phyloP scores from a whole-genome alignment of 345 rosid species.

The thale cress (Arabidopsis thaliana) region DNA sequence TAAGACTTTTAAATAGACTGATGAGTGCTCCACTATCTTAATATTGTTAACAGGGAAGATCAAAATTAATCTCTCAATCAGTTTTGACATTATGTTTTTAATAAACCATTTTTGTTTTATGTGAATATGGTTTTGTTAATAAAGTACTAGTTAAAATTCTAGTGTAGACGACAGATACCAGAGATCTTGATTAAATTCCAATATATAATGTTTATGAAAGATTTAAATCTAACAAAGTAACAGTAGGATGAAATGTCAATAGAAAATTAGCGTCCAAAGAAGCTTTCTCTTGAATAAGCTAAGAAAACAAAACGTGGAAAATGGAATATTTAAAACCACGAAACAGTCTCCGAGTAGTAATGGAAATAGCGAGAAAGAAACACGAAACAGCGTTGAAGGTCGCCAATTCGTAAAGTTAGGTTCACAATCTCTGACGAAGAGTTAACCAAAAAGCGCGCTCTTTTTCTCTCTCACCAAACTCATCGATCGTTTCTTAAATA shows the following conservation, averaged over 20 bases:
- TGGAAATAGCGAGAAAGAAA: not conserved
- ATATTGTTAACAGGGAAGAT: not conserved
- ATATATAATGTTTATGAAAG: too few relatives aligned
- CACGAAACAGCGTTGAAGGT: constrained; percentile 33
- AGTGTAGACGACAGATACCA: too few relatives aligned
- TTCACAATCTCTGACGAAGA: constrained; percentile 27
- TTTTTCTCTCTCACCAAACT: constrained; percentile 20
- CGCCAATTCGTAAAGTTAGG: not conserved
- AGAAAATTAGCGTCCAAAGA: not conserved
- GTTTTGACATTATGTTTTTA: not conserved
- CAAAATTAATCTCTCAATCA: not conserved
- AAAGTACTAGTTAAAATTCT: too few relatives aligned
- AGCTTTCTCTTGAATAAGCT: not conserved
- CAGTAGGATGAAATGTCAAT: not conserved
- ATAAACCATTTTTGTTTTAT: too few relatives aligned
- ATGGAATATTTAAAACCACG: not conserved
- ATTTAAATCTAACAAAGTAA: too few relatives aligned
- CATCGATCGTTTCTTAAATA: constrained; percentile 19
- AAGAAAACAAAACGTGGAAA: constrained; percentile 19
- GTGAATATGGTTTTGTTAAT: too few relatives aligned
- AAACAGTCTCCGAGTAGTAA: not conserved
- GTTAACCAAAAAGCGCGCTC: constrained; percentile 18
- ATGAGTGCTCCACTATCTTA: not conserved
- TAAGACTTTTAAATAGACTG: not conserved
- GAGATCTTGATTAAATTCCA: too few relatives aligned